Evolutionary conservation across 352 stramenopile species (phyloP), one percentile per base, ranked within the genome.

Genomic region (Pythium brachiatum): DNA sequence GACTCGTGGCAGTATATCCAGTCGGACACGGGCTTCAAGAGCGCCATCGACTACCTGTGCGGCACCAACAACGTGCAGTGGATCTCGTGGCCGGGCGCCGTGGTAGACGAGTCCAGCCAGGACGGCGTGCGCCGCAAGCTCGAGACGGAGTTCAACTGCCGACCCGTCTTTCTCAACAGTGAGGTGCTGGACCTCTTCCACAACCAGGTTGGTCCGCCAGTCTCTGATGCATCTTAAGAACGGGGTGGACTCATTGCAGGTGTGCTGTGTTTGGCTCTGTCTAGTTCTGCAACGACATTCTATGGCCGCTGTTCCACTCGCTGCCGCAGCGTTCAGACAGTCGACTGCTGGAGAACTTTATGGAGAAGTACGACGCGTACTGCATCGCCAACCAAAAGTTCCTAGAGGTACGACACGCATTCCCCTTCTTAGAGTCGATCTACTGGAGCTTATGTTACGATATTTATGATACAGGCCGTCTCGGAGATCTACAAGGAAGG

Each of bases 271-370:
- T 12, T 23, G 16, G n/a, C 12, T 48, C 36, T 43, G 15, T 20
- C 2, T 31, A 94, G 66, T 94, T 97, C 43, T 96, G 87, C 73
- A 96, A 96, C 57, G 86, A 89, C 53, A 86, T 96, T 53, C 71
- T 97, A 4, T 97, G 89, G 89, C 89, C 88, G 54, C 76, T 97
- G 0, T 96, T 97, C 61, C 89, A 97, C 65, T 97, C 92, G 56
- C 73, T 96, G 7, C 86, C 89, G 31, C 82, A 88, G 54, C 81
- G 89, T 15, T 81, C 78, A 2, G 83, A 92, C 70, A 86, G 68
- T 46, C 77, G 78, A 0, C 50, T 90, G 50, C 71, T 90, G 16
- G 81, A 90, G 60, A 90, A 94, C 65, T 96, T 97, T 64, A 76
- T 75, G 12, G 85, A 92, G 47, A 91, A 88, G 32, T 97, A 91